Evolutionary conservation across 2,329 filamentous ascomycete genomes (phyloP).

Genomic region (Venturia pyrina): DNA sequence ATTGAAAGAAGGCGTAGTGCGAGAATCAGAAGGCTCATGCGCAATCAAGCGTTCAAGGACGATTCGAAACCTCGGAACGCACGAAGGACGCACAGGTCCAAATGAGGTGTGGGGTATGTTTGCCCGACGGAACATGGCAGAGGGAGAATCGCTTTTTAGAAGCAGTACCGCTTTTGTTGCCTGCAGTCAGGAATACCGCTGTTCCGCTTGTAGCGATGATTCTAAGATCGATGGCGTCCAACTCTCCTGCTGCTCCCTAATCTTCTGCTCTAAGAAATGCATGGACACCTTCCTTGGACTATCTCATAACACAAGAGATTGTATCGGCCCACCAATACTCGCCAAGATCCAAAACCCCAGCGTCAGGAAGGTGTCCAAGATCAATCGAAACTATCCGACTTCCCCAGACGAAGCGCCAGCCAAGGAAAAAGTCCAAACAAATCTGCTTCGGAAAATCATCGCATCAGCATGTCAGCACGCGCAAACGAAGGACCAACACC

Average conservation of each 20-base stretch:
- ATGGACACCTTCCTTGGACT: too few species aligned
- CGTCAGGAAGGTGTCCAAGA: too few species aligned
- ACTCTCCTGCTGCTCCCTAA: neutral
- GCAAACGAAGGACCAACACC: neutral
- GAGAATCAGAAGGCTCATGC: neutral
- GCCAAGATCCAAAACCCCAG: too few species aligned
- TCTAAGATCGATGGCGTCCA: neutral
- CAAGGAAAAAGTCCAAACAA: neutral
- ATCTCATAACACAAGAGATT: too few species aligned
- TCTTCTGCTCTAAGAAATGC: too few species aligned
- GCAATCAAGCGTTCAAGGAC: neutral
- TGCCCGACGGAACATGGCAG: neutral
- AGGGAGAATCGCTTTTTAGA: neutral
- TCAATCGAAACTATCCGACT: too few species aligned
- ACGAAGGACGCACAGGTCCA: neutral
- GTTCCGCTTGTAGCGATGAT: neutral
- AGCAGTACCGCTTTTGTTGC: neutral
- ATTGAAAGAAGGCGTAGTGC: neutral
- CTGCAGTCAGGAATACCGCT: neutral
- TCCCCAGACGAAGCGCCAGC: neutral
- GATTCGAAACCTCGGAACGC: neutral
- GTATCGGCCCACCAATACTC: too few species aligned
- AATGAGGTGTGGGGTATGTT: neutral
- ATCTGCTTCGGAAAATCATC: neutral
- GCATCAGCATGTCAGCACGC: too few species aligned